These are phyloP conservation scores for Collybia sp. DNA, from an alignment of 768 basidiomycete species.

Conservation along the genomic window DNA sequence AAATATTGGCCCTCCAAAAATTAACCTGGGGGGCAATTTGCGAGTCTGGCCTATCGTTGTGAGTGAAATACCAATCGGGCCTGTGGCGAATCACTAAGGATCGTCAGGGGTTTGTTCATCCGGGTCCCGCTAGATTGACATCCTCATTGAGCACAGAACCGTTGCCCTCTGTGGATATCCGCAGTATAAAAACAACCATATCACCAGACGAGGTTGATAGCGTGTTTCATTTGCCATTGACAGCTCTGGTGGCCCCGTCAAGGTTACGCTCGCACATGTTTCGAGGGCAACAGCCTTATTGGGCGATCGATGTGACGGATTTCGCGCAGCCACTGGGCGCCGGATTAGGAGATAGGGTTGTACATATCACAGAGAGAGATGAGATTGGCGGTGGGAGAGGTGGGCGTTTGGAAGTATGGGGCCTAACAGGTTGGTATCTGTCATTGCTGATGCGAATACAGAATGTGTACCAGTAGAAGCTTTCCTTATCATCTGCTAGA, in stretches of 20 bases:
- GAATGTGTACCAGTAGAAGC: conserved; percentile 35
- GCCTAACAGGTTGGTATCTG: conserved; percentile 82
- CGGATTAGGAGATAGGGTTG: conserved; percentile 23
- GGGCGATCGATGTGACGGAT: conserved; percentile 64
- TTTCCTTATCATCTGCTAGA: background rate
- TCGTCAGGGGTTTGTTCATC: conserved; percentile 35
- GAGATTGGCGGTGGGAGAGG: conserved; percentile 37
- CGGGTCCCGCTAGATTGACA: conserved; percentile 9
- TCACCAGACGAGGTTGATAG: conserved; percentile 64
- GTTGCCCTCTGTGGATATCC: conserved; percentile 56
- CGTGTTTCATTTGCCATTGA: conserved; percentile 68
- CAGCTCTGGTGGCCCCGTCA: conserved; percentile 38
- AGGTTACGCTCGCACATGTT: conserved; percentile 52
- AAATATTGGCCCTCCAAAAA: conserved; percentile 55
- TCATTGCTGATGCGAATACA: conserved; percentile 55
- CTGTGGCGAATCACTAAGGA: conserved; percentile 6
- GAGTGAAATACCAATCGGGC: conserved; percentile 20
- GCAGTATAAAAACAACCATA: conserved; percentile 34
- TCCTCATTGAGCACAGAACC: conserved; percentile 32
- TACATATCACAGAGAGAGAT: conserved; percentile 21
- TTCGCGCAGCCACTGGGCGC: conserved; percentile 25
- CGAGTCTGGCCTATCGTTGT: conserved; percentile 78
- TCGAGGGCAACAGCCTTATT: conserved; percentile 55
- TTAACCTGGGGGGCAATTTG: conserved; percentile 51
- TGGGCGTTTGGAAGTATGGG: conserved; percentile 70